These are phyloP conservation scores for Trichoderma parareesei DNA, from an alignment of 495 filamentous ascomycete species.

Conservation along the genomic window DNA sequence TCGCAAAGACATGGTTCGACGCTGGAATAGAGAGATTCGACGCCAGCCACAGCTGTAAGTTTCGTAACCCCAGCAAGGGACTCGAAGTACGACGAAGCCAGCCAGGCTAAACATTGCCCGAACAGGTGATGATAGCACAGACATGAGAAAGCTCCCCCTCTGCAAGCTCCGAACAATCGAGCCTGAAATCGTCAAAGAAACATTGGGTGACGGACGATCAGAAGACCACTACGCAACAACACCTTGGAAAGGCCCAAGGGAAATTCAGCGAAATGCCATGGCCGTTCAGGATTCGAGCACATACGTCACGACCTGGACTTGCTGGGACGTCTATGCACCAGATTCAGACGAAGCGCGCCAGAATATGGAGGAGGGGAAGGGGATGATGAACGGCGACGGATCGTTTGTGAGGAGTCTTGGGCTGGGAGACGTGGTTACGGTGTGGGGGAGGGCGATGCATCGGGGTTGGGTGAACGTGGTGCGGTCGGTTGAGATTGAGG, in stretches of 20 bases:
- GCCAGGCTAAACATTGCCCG: too few species aligned
- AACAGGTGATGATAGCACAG: not conserved
- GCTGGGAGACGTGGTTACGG: not conserved
- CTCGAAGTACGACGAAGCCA: too few species aligned
- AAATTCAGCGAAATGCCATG: conserved; percentile 1
- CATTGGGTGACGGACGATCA: not conserved
- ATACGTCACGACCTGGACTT: not conserved
- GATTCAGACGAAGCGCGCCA: not conserved
- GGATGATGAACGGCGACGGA: not conserved
- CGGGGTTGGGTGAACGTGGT: not conserved
- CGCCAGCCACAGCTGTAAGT: not conserved
- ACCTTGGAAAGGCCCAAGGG: not conserved
- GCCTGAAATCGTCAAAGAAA: not conserved
- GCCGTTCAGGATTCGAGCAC: too few species aligned
- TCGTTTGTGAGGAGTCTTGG: not conserved
- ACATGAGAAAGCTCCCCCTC: not conserved
- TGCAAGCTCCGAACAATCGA: not conserved
- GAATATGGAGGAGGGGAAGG: not conserved
- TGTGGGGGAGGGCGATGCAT: not conserved
- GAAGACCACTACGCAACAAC: not conserved
- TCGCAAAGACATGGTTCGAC: not conserved
- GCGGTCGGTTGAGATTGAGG: not conserved
- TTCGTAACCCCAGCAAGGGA: too few species aligned
- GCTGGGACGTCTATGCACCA: not conserved
- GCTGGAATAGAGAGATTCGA: not conserved